These are phyloP conservation scores for Xylariaceae sp. DNA, from an alignment of 2,329 filamentous ascomycete species.

Conservation along the genomic window DNA sequence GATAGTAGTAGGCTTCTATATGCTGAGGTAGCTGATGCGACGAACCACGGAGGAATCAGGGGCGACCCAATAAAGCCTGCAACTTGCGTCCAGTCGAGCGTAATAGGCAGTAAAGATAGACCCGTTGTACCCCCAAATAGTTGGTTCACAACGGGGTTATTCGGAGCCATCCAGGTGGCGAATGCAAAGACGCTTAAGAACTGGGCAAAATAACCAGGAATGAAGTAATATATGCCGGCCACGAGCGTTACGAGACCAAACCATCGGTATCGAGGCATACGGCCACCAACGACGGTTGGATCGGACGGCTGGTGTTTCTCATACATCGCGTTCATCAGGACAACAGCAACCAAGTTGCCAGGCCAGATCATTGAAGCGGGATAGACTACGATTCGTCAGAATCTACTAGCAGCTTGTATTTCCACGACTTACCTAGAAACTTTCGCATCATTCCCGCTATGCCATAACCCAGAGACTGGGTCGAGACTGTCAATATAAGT, in stretches of 20 bases:
- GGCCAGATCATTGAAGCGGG: constrained; percentile 78
- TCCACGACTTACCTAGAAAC: constrained; percentile 54
- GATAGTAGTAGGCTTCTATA: not conserved
- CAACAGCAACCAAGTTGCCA: constrained; percentile 64
- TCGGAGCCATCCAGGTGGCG: constrained; percentile 70
- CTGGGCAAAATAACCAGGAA: constrained; percentile 69
- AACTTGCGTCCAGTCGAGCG: constrained; percentile 77
- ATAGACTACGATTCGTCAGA: constrained; percentile 49
- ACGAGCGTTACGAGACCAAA: constrained; percentile 61
- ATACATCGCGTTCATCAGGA: constrained; percentile 74
- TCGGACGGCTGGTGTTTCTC: constrained; percentile 57
- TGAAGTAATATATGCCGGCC: constrained; percentile 69
- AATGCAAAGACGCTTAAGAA: constrained; percentile 73
- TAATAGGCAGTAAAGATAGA: constrained; percentile 69
- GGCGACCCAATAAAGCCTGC: constrained; percentile 70
- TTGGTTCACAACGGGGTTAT: constrained; percentile 71
- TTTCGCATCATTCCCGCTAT: constrained; percentile 69
- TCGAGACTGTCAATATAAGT: constrained; percentile 67
- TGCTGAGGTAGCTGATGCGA: constrained; percentile 1
- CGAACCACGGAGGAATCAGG: constrained; percentile 68
- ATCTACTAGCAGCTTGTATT: not conserved
- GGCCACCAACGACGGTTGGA: constrained; percentile 61
- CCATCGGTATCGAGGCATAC: constrained; percentile 66
- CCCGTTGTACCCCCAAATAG: constrained; percentile 72
- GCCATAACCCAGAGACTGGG: constrained; percentile 70